A percentile compares a stretch with the other conserved stretches of the same genome.
Evolutionary conservation across 345 rosid species (phyloP).

Genomic region (Lepidium aucheri): DNA sequence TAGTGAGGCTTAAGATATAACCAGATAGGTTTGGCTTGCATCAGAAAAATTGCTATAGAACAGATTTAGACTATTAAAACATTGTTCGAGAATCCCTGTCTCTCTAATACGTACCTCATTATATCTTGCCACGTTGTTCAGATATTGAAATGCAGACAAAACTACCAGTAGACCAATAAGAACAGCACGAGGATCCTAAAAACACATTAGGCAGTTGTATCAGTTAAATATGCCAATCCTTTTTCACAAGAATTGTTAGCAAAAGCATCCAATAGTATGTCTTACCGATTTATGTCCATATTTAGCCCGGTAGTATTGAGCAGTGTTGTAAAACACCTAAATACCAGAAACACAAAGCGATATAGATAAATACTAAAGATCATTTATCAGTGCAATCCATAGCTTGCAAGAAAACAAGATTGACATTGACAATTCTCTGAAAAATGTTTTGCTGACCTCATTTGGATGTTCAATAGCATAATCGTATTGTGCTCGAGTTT

Average conservation of each 20-base stretch:
- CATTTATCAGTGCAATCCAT: not conserved
- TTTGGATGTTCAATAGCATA: constrained; percentile 94
- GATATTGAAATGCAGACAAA: constrained; percentile 82
- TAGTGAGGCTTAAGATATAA: not conserved
- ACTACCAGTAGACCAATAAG: constrained; percentile 75
- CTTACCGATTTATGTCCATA: constrained; percentile 96
- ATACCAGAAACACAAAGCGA: not conserved
- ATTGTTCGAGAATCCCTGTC: not conserved
- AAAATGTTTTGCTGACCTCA: constrained; percentile 44
- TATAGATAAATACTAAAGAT: not conserved
- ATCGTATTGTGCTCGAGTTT: constrained; percentile 89
- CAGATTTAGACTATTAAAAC: not conserved
- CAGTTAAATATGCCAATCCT: not conserved
- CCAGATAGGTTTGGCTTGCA: not conserved
- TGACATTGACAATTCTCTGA: not conserved
- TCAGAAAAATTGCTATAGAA: not conserved
- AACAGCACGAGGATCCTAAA: constrained; percentile 88
- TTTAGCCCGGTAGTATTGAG: constrained; percentile 81
- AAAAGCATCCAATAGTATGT: not conserved
- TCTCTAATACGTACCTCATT: constrained; percentile 57
- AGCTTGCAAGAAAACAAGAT: constrained; percentile 1
- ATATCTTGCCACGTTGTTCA: constrained; percentile 74
- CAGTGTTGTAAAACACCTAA: constrained; percentile 89
- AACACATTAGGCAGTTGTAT: not conserved
- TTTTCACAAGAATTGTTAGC: not conserved